A percentile compares a stretch with the other conserved stretches of the same genome.
Evolutionary conservation across 345 rosid genomes (phyloP).

Genomic region (Cardamine occulta): DNA sequence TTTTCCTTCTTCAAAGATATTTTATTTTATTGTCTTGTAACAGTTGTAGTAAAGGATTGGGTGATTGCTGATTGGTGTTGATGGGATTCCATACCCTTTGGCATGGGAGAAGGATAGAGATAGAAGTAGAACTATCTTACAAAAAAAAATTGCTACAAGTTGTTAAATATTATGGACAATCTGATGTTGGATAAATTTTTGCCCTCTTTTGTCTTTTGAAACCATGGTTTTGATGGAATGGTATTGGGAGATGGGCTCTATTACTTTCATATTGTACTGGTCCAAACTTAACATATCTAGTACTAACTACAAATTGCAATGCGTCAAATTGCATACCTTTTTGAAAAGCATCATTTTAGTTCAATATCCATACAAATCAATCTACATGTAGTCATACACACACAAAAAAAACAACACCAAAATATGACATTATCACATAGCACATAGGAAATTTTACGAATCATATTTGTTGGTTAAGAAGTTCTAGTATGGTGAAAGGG

Average conservation of each 20-base stretch:
- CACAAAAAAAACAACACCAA: background rate
- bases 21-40: constrained; percentile 25
- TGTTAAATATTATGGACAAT: constrained; percentile 21
- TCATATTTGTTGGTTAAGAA: background rate
- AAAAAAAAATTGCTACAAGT: constrained; percentile 6
- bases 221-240: background rate
- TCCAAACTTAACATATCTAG: background rate
- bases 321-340: background rate
- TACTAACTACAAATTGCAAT: background rate
- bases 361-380: constrained; percentile 16
- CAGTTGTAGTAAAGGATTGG: constrained; percentile 25
- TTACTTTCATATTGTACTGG: background rate
- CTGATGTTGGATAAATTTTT: constrained; percentile 10
- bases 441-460: background rate
- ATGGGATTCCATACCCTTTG: constrained; percentile 38
- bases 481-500: constrained; percentile 41
- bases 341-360: constrained; percentile 14
- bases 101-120: constrained; percentile 25
- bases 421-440: constrained; percentile 31
- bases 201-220: background rate
- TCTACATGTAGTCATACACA: constrained; percentile 15
- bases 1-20: constrained; percentile 54
- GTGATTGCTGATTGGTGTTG: constrained; percentile 33
- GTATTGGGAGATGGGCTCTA: background rate
- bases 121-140: background rate